Conservation (phyloP, 2,329 filamentous ascomycete genomes). For the Ophiobolus disseminans region DNA sequence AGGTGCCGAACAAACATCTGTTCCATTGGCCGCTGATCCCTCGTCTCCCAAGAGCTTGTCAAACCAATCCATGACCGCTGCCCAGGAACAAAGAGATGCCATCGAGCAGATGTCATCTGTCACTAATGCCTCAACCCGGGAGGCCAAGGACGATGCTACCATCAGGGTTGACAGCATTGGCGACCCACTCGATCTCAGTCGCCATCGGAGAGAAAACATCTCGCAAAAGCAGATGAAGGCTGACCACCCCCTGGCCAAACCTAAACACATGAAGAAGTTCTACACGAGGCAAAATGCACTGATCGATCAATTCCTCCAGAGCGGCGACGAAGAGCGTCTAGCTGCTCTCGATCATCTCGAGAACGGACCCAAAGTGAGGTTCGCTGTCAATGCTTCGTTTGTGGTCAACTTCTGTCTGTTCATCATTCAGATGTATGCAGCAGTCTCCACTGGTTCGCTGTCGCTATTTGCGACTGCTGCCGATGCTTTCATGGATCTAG, state of each 20-base stretch:
- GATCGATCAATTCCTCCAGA: slow-evolving; percentile 60
- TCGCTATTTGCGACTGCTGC: slow-evolving; percentile 71
- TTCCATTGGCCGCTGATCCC: slow-evolving; percentile 30
- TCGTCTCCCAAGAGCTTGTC: slow-evolving; percentile 29
- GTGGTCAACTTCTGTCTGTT: slow-evolving; percentile 58
- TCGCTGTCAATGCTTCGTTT: slow-evolving; percentile 50
- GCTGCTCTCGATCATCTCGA: slow-evolving; percentile 59
- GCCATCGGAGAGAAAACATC: slow-evolving; percentile 43
- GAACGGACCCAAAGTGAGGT: slow-evolving; percentile 53
- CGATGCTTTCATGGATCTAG: slow-evolving; percentile 71
- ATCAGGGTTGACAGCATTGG: slow-evolving; percentile 19
- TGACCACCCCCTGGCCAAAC: slow-evolving; percentile 54
- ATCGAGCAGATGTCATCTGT: slow-evolving; percentile 33
- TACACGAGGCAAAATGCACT: slow-evolving; percentile 51
- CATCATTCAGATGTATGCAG: slow-evolving; percentile 65
- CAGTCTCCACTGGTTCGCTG: slow-evolving; percentile 65
- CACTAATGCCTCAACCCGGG: slow-evolving; percentile 25
- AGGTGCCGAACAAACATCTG: slow-evolving; percentile 36
- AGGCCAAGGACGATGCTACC: slow-evolving; percentile 30
- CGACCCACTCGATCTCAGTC: slow-evolving; percentile 49
- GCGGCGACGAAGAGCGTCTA: slow-evolving; percentile 62
- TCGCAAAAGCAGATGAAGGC: slow-evolving; percentile 57
- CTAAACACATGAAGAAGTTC: slow-evolving; percentile 51
- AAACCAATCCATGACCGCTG: slow-evolving; percentile 25
- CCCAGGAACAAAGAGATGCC: slow-evolving; percentile 29